phyloP scores from a whole-genome alignment of 2,329 filamentous ascomycete species.

The Trichoderma semiorbis region DNA sequence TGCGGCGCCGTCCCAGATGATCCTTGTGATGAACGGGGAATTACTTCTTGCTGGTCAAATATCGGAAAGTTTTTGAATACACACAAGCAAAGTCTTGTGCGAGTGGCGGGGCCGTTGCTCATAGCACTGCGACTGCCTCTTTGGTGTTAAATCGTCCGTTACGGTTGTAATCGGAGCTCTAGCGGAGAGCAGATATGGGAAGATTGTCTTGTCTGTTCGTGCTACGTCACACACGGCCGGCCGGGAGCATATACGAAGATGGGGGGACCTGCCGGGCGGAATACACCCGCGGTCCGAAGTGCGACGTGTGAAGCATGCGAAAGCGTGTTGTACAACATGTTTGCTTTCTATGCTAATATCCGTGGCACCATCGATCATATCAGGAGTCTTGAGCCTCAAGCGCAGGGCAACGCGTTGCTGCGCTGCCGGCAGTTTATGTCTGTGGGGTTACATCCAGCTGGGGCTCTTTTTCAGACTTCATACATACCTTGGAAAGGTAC shows the following conservation, averaged over 20 bases:
- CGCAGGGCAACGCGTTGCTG: background rate
- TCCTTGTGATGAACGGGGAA: background rate
- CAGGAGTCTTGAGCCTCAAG: background rate
- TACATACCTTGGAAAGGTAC: background rate
- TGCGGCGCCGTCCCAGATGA: background rate
- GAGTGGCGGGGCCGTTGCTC: background rate
- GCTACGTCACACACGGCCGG: background rate
- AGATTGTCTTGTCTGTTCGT: background rate
- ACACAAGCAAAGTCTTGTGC: background rate
- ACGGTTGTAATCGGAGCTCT: background rate
- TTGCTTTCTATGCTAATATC: background rate
- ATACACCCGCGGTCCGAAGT: background rate
- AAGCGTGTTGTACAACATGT: background rate
- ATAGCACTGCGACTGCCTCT: background rate
- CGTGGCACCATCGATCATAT: background rate
- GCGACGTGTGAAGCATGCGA: background rate
- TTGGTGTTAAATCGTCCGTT: background rate
- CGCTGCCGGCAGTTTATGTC: background rate
- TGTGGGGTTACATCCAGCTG: conserved; percentile 1
- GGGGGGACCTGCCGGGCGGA: background rate
- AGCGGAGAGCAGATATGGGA: background rate
- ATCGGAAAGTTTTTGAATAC: background rate
- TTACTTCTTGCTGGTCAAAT: background rate
- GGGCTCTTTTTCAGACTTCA: background rate
- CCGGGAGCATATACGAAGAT: background rate